Percentiles rank a stretch among this genome's conserved stretches.
Conservation (phyloP, 2,329 filamentous ascomycete species). For the Arachnomyces sp. region DNA sequence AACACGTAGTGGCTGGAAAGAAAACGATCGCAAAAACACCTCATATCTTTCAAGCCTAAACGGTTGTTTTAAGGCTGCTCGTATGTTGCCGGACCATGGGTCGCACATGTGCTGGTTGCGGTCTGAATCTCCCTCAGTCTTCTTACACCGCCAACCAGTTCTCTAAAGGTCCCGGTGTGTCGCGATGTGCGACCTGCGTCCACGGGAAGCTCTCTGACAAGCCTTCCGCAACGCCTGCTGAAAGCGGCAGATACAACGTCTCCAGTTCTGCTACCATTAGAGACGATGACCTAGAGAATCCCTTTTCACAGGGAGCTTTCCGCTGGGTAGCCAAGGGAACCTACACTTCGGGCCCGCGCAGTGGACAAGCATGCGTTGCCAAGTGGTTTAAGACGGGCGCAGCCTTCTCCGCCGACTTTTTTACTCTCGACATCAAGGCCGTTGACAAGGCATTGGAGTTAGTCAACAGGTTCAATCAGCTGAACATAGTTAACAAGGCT, state of each 20-base stretch:
- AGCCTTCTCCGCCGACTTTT: constrained; percentile 28
- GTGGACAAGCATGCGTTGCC: constrained; percentile 26
- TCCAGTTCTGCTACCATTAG: background rate
- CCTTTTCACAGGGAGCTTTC: constrained; percentile 5
- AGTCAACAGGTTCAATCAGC: constrained; percentile 30
- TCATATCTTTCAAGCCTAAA: too few species aligned
- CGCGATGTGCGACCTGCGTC: constrained; percentile 6
- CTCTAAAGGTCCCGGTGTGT: constrained; percentile 3
- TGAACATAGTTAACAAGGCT: constrained; percentile 21
- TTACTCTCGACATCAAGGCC: constrained; percentile 32
- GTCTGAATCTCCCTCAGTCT: constrained; percentile 6
- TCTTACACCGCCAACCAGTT: constrained; percentile 6
- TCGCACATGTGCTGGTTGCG: constrained; percentile 4
- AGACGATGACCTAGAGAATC: background rate
- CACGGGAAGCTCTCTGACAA: constrained; percentile 1
- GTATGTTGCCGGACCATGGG: constrained; percentile 1
- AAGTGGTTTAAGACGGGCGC: constrained; percentile 36
- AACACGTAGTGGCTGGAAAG: too few species aligned
- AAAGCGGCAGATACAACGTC: constrained; percentile 5
- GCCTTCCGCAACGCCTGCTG: constrained; percentile 2
- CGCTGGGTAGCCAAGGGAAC: constrained; percentile 14
- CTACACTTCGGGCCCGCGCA: constrained; percentile 24
- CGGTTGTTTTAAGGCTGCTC: too few species aligned
- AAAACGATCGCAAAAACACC: too few species aligned
- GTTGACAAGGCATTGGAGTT: constrained; percentile 30